These are phyloP conservation scores for Haplosporangium sp. DNA, from an alignment of 371 early-diverging fungal species.

Conservation along the genomic window DNA sequence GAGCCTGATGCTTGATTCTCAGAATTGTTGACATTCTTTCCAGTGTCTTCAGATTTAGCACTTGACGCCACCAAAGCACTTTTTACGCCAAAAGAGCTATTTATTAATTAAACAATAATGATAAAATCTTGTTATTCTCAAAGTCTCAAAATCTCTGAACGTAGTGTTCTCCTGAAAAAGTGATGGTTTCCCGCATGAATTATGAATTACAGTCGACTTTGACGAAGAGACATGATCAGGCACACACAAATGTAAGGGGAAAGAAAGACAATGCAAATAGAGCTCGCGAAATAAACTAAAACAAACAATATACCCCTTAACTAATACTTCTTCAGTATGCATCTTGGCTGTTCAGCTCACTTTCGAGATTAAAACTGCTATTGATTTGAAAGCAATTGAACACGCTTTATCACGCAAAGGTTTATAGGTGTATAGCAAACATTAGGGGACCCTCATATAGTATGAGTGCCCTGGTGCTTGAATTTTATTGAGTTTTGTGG, in stretches of 20 bases:
- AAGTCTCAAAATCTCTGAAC: background rate
- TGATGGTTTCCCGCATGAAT: background rate
- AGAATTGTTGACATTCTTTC: background rate
- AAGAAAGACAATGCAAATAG: background rate
- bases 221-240: conserved; percentile 27
- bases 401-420: too few relatives aligned
- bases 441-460: too few relatives aligned
- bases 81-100: conserved; percentile 50
- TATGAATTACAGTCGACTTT: conserved; percentile 35
- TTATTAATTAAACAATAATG: background rate
- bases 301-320: too few relatives aligned
- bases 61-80: conserved; percentile 46
- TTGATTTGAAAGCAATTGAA: too few relatives aligned
- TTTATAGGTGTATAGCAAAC: too few relatives aligned
- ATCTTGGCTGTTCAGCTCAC: too few relatives aligned
- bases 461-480: too few relatives aligned
- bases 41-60: conserved; percentile 9
- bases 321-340: too few relatives aligned
- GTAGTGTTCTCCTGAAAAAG: background rate
- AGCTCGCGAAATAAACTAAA: background rate
- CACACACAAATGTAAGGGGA: conserved; percentile 3
- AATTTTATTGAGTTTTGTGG: too few relatives aligned
- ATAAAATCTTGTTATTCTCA: background rate
- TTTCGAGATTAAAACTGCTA: too few relatives aligned
- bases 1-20: conserved; percentile 5